Percentiles rank a stretch among this genome's conserved stretches.
phyloP scores from a whole-genome alignment of 108 stramenopile species.

The Cyclotella sp. region DNA sequence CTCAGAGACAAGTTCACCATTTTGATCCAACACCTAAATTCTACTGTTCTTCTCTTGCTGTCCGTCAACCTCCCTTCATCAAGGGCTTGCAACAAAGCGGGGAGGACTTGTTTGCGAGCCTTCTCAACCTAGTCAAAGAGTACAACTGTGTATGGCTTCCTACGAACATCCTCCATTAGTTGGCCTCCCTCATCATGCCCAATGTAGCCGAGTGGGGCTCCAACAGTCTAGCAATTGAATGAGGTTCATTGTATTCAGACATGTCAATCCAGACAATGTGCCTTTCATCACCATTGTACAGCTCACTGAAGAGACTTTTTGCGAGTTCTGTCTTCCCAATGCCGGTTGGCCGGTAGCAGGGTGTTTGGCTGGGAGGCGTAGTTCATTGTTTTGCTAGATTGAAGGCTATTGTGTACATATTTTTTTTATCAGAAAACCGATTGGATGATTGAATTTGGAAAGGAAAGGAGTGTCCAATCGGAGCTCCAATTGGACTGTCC shows the following conservation, averaged over 20 bases:
- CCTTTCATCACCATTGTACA: too few relatives aligned
- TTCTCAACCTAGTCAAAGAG: slow-evolving; percentile 98
- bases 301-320: too few relatives aligned
- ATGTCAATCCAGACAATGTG: too few relatives aligned
- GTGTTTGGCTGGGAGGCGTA: too few relatives aligned
- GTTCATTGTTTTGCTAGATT: too few relatives aligned
- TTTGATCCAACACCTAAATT: slow-evolving; percentile 74
- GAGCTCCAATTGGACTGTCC: too few relatives aligned
- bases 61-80: slow-evolving; percentile 98
- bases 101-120: slow-evolving; percentile 95
- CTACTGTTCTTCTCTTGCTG: slow-evolving; percentile 92
- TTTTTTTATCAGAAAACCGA: too few relatives aligned
- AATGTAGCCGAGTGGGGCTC: slow-evolving; percentile 92
- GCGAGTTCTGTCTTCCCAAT: too few relatives aligned
- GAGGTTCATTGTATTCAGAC: slow-evolving; percentile 93
- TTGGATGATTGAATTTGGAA: too few relatives aligned
- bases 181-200: slow-evolving; percentile 98
- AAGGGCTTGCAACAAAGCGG: slow-evolving; percentile 90
- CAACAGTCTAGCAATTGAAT: slow-evolving; percentile 81
- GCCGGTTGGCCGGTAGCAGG: too few relatives aligned
- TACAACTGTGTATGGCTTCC: slow-evolving; percentile 93
- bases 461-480: too few relatives aligned
- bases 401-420: too few relatives aligned
- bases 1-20: slow-evolving; percentile 47
- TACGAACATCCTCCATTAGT: slow-evolving; percentile 94